Conservation (phyloP, 1,139 yeast species). For the Suhomyces bribrorum region DNA sequence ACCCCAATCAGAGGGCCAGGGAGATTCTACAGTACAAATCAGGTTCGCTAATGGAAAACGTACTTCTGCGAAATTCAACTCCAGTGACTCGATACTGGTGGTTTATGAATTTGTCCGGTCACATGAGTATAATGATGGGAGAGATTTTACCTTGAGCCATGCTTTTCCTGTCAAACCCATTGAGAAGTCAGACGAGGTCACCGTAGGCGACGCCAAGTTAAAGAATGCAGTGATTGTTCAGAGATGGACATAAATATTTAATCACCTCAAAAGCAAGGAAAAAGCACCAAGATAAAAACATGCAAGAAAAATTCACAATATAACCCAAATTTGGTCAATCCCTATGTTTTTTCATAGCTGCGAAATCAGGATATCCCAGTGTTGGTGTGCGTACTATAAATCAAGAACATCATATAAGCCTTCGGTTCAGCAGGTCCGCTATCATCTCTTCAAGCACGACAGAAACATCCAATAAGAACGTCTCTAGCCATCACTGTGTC, state of each 20-base stretch:
- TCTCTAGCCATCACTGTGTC: no score
- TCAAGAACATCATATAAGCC: no score
- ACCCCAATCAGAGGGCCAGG: constrained; percentile 42
- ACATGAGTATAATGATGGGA: constrained; percentile 44
- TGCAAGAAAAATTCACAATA: neutral
- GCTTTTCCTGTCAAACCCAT: constrained; percentile 84
- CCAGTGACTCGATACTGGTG: constrained; percentile 63
- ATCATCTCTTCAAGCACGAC: no score
- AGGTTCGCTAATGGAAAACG: constrained; percentile 83
- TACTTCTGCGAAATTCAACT: constrained; percentile 61
- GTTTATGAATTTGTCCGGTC: constrained; percentile 68
- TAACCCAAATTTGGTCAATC: neutral
- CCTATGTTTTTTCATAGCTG: no score
- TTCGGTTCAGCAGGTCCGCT: no score
- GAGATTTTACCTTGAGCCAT: constrained; percentile 69
- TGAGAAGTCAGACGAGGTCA: constrained; percentile 48
- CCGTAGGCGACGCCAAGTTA: constrained; percentile 75
- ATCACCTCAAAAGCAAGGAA: neutral
- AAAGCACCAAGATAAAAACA: neutral
- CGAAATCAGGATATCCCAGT: no score
- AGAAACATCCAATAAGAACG: no score
- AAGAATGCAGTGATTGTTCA: constrained; percentile 89
- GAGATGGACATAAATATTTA: constrained; percentile 52
- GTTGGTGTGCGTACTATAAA: no score
- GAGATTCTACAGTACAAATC: constrained; percentile 79